Conservation (phyloP, 1,284 basidiomycete species). For the Trichosporon sp. region DNA sequence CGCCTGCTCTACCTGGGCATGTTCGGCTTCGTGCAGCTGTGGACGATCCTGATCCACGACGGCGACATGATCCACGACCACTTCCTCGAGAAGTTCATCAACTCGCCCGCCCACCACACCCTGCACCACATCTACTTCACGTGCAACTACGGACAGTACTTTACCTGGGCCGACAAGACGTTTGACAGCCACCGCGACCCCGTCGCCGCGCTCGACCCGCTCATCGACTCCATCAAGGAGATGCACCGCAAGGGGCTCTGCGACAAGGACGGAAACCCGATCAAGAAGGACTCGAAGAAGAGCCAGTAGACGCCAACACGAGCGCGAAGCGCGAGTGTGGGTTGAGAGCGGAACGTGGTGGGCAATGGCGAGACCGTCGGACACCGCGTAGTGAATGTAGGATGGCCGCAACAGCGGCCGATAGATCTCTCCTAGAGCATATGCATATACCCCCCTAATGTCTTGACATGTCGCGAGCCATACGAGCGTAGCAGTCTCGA, state of each 20-base stretch:
- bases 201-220: slow-evolving; percentile 77
- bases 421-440: slow-evolving; percentile 3
- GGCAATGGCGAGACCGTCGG: not conserved
- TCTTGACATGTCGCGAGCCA: not conserved
- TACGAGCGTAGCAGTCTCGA: no score
- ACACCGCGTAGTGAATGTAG: not conserved
- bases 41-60: slow-evolving; percentile 95
- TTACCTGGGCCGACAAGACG: slow-evolving; percentile 88
- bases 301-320: not conserved
- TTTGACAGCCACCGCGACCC: slow-evolving; percentile 88
- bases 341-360: no score
- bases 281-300: slow-evolving; percentile 27
- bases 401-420: not conserved
- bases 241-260: slow-evolving; percentile 56
- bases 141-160: slow-evolving; percentile 95
- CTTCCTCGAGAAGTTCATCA: slow-evolving; percentile 81
- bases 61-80: slow-evolving; percentile 99
- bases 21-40: slow-evolving; percentile 87
- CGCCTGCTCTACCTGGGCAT: slow-evolving; percentile 76
- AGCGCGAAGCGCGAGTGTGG: not conserved
- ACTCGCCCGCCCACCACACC: slow-evolving; percentile 97
- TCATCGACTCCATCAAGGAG: slow-evolving; percentile 64
- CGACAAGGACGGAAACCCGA: slow-evolving; percentile 42
- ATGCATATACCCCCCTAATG: not conserved
- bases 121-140: slow-evolving; percentile 95